Evolutionary conservation across 306 rosid species (phyloP).

Genomic region (Hippophae rhamnoides): DNA sequence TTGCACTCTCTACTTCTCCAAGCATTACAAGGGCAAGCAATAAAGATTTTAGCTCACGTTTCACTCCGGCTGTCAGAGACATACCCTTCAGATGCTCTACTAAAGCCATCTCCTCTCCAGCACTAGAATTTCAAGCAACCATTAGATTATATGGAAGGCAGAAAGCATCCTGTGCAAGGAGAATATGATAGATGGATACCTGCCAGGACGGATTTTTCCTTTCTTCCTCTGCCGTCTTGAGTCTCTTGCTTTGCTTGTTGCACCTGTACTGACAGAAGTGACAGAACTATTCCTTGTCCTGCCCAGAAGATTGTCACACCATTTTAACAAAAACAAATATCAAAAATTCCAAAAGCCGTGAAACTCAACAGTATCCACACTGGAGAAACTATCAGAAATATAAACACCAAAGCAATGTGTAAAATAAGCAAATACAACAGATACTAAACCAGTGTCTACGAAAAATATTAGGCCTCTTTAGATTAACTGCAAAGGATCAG

Average conservation of each 20-base stretch:
- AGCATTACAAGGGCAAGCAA: conserved; percentile 67
- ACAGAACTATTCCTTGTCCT: conserved; percentile 66
- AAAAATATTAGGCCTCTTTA: too few relatives aligned
- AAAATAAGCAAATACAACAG: background rate
- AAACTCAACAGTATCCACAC: background rate
- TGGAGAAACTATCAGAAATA: background rate
- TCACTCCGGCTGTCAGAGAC: conserved; percentile 54
- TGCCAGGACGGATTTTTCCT: conserved; percentile 95
- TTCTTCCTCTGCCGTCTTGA: conserved; percentile 74
- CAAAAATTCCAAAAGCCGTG: background rate
- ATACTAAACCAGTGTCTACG: too few relatives aligned
- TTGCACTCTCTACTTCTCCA: conserved; percentile 69
- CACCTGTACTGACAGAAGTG: conserved; percentile 49
- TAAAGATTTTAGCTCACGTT: conserved; percentile 64
- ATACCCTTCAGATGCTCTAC: conserved; percentile 87
- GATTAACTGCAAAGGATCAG: too few relatives aligned
- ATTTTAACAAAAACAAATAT: conserved; percentile 11
- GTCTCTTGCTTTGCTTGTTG: conserved; percentile 79
- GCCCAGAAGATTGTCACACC: conserved; percentile 30
- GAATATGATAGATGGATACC: conserved; percentile 36
- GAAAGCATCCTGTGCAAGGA: background rate
- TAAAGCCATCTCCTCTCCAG: conserved; percentile 84
- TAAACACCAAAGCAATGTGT: background rate
- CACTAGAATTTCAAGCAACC: conserved; percentile 38
- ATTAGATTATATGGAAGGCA: conserved; percentile 9